Evolutionary conservation across 2,329 filamentous ascomycete species (phyloP), one percentile per base, ranked within the genome.

Genomic region (Chlorencoelia australis): DNA sequence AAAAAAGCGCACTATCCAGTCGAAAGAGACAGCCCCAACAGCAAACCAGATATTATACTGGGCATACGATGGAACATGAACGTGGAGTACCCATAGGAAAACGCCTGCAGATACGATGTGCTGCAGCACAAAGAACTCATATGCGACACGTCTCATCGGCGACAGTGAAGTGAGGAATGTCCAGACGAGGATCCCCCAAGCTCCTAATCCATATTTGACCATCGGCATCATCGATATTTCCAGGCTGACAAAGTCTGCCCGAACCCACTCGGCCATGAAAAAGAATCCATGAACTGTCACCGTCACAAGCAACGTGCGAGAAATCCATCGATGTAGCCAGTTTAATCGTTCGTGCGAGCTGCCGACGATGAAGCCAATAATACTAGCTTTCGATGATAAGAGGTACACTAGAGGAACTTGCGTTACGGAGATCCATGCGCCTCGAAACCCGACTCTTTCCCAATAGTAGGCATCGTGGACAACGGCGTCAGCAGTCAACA

Each of bases 281-380:
- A 80, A 73, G 47, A 73, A 80, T 41, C 80, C 77, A 48, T 85
- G 80, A 3, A 83, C 66, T 1, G 76, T 76, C 2, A 72, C 73
- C 0, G 75, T 81, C n/a, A 82, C 60, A 25, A 84, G 69, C 60
- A 84, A 72, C 39, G 75, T 79, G 40, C 80, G 69, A 4, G 73
- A 75, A 8, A 78, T 71, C 79, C 80, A 85, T 42, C 80, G 69
- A 49, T 85, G 80, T 34, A 83, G 58, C 79, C 79, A 84, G 54
- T 82, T 83, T 39, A 84, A 61, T 5, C 75, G 67, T 57, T 84
- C 79, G 50, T 83, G 74, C 42, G 76, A 75, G 7, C 69, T 66
- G 7, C 79, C 79, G 4, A 69, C 66, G 16, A 84, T 58, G 35
- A 67, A 62, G 1, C 72, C 75, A n/a, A 83, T 59, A 14, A 74